These are phyloP conservation scores for Pichia sp. DNA, from an alignment of 1,139 yeast genomes.

Conservation along the genomic window DNA sequence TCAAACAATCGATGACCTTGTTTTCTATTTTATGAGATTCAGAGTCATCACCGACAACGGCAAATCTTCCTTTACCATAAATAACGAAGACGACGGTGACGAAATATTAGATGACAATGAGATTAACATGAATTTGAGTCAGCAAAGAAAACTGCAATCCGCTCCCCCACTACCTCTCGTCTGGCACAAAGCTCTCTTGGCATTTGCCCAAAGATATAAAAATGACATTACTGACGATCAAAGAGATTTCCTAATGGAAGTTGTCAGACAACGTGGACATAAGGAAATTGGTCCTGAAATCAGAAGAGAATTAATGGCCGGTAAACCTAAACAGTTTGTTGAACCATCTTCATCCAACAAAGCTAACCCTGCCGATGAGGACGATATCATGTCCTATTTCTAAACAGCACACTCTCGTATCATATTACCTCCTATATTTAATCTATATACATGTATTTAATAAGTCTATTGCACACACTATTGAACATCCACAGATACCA, in stretches of 20 bases:
- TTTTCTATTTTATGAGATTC: slow-evolving; percentile 91
- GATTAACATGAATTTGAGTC: slow-evolving; percentile 25
- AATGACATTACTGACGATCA: slow-evolving; percentile 97
- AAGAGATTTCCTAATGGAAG: slow-evolving; percentile 85
- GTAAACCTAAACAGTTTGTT: slow-evolving; percentile 44
- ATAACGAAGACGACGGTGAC: slow-evolving; percentile 21
- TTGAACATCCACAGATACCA: no score
- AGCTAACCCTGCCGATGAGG: slow-evolving; percentile 13
- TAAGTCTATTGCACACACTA: no score
- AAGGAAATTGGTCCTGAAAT: slow-evolving; percentile 89
- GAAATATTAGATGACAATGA: slow-evolving; percentile 25
- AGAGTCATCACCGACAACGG: slow-evolving; percentile 41
- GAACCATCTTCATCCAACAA: slow-evolving; percentile 3
- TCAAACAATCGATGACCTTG: slow-evolving; percentile 90
- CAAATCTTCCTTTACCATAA: slow-evolving; percentile 7
- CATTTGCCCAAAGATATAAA: slow-evolving; percentile 92
- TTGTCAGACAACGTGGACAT: slow-evolving; percentile 85
- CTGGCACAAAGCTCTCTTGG: slow-evolving; percentile 93
- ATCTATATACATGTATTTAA: no score
- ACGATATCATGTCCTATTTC: slow-evolving; percentile 26
- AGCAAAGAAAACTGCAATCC: slow-evolving; percentile 24
- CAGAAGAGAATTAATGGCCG: slow-evolving; percentile 86
- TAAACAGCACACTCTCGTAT: slow-evolving; percentile 4
- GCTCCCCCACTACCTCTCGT: slow-evolving; percentile 80
- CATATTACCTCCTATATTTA: background rate